Evolutionary conservation across 139 green algal species (phyloP).

Genomic region (Picochlorum sp.): DNA sequence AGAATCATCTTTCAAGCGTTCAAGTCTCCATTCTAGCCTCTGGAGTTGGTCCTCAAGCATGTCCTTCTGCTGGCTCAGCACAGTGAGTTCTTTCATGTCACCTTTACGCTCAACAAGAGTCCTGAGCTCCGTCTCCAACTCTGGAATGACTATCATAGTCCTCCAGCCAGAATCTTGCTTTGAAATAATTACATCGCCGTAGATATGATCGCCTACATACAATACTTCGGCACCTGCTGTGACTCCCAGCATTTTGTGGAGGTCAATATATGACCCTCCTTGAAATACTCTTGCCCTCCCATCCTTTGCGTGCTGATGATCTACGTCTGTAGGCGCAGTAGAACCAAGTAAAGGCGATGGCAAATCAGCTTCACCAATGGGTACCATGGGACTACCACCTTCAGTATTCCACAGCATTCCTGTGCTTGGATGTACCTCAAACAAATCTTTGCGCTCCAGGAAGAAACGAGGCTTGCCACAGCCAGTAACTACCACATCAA

Average conservation of each 20-base stretch:
- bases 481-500: conserved; percentile 79
- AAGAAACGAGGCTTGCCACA: conserved; percentile 79
- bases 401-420: conserved; percentile 78
- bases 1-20: too few species aligned
- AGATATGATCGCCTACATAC: conserved; percentile 82
- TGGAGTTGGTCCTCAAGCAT: conserved; percentile 76
- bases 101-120: conserved; percentile 19
- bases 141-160: conserved; percentile 94
- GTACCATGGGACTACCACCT: conserved; percentile 70
- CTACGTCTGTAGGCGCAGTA: neutral
- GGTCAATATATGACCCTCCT: conserved; percentile 64
- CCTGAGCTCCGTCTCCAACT: conserved; percentile 77
- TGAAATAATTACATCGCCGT: conserved; percentile 60
- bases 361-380: conserved; percentile 64
- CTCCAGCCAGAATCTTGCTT: conserved; percentile 87
- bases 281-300: conserved; percentile 47
- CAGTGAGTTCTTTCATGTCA: conserved; percentile 40
- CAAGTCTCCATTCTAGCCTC: conserved; percentile 53
- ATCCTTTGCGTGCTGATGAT: neutral
- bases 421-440: conserved; percentile 43
- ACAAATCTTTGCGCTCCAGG: conserved; percentile 43
- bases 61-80: conserved; percentile 56
- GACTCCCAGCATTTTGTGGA: conserved; percentile 83
- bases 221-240: conserved; percentile 42
- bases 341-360: conserved; percentile 18